Evolutionary conservation across 495 filamentous ascomycete species (phyloP), one percentile per base, ranked within the genome.

Genomic region (Niebla homalea): DNA sequence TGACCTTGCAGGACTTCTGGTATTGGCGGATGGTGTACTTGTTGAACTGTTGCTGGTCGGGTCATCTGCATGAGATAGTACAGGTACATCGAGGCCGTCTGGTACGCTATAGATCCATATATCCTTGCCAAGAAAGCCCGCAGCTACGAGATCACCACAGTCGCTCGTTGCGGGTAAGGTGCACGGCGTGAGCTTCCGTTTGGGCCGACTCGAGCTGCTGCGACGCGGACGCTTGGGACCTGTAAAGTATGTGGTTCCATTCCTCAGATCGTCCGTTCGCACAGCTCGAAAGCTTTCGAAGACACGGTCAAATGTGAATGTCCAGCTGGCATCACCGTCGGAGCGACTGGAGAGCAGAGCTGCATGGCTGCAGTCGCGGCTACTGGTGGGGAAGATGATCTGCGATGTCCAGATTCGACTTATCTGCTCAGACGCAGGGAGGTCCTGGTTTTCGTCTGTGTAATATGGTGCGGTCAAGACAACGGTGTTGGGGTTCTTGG

Each of bases 391-490:
- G 44, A 93, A 93, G 0, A 93, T 67, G 23, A 93, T 89, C 37
- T 89, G 88, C 1, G 86, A 89, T 39, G 87, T 93, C 87, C 87
- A 93, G 59, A 90, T 71, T 6, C 80, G 80, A 58, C 82, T 84
- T 36, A 90, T 74, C 48, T 80, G 71, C 52, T 86, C 82, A 41
- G 77, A 70, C 21, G 66, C 64, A 10, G 78, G 77, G n/a, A 62
- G 53, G 15, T 62, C 53, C 25, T 52, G 54, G 43, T 62, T 55
- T 20, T 67, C 63, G 48, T 73, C 72, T 6, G 68, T 65, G 58
- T 87, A 87, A 59, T 88, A 89, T 10, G 87, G 87, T 5, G 85
- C 86, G 0, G 84, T 85, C 15, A 93, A 72, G 50, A 87, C 77
- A 14, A 92, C 85, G 0, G 87, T 84, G 54, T 78, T 81, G 19